Evolutionary conservation across 805 yeast species (phyloP).

Genomic region (Metschnikowia koreensis): DNA sequence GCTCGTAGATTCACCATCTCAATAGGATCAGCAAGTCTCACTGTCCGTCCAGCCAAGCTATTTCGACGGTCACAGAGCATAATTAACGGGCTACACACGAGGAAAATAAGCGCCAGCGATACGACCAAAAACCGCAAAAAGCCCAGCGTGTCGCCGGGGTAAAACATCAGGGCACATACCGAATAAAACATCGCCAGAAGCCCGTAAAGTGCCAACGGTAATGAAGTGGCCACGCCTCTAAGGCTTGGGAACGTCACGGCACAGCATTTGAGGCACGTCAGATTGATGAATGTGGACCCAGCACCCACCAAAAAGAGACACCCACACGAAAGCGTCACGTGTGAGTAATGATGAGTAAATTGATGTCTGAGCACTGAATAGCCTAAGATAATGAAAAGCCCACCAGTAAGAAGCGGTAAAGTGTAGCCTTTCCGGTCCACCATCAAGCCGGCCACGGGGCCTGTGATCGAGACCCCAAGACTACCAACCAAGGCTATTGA

Average conservation of each 20-base stretch:
- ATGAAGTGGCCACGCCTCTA: conserved; percentile 72
- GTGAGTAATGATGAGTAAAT: conserved; percentile 40
- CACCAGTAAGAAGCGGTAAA: conserved; percentile 50
- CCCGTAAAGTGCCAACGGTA: conserved; percentile 75
- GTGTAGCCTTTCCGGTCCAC: conserved; percentile 66
- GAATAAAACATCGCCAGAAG: conserved; percentile 70
- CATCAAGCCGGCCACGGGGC: conserved; percentile 65
- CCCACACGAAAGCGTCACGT: conserved; percentile 41
- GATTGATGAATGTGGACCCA: conserved; percentile 66
- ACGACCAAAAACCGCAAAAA: conserved; percentile 49
- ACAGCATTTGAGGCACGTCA: conserved; percentile 69
- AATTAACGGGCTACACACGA: conserved; percentile 48
- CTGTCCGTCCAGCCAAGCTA: neutral
- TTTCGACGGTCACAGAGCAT: conserved; percentile 34
- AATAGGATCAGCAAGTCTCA: conserved; percentile 10
- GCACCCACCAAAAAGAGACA: conserved; percentile 58
- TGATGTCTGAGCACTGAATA: conserved; percentile 55
- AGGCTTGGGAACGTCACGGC: conserved; percentile 65
- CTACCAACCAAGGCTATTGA: conserved; percentile 66
- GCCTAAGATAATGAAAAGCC: conserved; percentile 48
- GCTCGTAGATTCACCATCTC: conserved; percentile 11
- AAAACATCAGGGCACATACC: conserved; percentile 48
- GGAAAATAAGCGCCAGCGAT: conserved; percentile 40
- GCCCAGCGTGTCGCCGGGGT: conserved; percentile 56
- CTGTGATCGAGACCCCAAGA: conserved; percentile 59